phyloP scores from a whole-genome alignment of 148 eudicot species.

The Chenopodium album region DNA sequence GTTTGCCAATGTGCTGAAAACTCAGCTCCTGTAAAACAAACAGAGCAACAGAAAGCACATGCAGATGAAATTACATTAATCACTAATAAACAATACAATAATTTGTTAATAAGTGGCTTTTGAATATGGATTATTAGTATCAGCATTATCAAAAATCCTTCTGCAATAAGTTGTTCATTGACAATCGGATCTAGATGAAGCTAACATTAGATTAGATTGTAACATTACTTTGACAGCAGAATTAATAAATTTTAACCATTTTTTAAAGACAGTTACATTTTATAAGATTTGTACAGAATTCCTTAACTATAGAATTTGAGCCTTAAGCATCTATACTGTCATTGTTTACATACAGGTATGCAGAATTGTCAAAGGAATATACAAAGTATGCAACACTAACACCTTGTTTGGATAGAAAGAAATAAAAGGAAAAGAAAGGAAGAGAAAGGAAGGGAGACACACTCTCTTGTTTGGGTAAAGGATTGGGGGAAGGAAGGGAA shows the following conservation, averaged over 20 bases:
- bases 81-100: neutral
- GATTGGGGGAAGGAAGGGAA: too few species aligned
- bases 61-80: neutral
- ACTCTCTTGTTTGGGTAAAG: too few species aligned
- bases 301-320: neutral
- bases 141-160: neutral
- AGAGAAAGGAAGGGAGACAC: too few species aligned
- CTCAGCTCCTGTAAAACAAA: conserved; percentile 17
- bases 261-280: neutral
- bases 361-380: neutral
- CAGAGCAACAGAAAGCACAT: neutral
- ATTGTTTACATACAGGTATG: neutral
- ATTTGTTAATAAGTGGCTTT: neutral
- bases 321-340: neutral
- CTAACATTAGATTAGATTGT: neutral
- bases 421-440: too few species aligned
- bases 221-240: neutral
- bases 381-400: neutral
- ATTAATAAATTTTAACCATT: neutral
- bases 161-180: too few species aligned
- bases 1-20: neutral
- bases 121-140: neutral
- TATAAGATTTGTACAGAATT: neutral
- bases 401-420: too few species aligned
- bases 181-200: neutral